Base-by-base conservation (phyloP, 441 rosid genomes). In the Adansonia grandidieri region DNA sequence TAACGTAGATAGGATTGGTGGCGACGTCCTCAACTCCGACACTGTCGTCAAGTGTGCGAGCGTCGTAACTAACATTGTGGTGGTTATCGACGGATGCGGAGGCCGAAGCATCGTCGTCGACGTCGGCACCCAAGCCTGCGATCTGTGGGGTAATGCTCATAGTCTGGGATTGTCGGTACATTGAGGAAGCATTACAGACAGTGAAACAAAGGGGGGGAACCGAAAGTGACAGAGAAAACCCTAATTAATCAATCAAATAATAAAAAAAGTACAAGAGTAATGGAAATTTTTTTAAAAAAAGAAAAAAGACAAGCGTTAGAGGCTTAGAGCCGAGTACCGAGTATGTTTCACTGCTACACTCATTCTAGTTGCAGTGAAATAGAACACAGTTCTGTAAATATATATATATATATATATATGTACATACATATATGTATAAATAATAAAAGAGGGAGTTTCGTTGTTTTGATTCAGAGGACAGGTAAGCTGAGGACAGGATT, bases 141-240 rank as follows among this genome's bases (percentile, higher is more conserved):
- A 28, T 85, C 83, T 87, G 97, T 58, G 82, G 80, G 45, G 88
- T 89, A 75, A 86, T 84, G 81, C 84, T 88, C 92, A 89, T 79
- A 70, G 90, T 80, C 70, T 91, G 91, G 4, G 96, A 72, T 68
- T 85, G 93, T 57, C 82, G 83, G 84, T 89, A 91, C 97, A 93
- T 92, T 83, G 95, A 74, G 28, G 72, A 74, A 78, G 32, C 32
- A 78, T 50, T 28, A 63, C 40, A 44, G 66, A 67, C 9, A 24
- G 19, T 15, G 86, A 87, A 85, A 89, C 88, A 60, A 20, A 45
- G 50, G 37, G 45, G 8, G 62, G 37, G 24, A 37, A 62, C 9
- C 50, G n/a, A 32, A 70, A 47, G 44, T 15, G 24, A 32, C 6
- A 13, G 15, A 1, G 28, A 68, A 79, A 80, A 68, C 85, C 90